A percentile compares a stretch with the other conserved stretches of the same genome.
Evolutionary conservation across 805 yeast genomes (phyloP).

Genomic region (Metschnikowia lachancei): DNA sequence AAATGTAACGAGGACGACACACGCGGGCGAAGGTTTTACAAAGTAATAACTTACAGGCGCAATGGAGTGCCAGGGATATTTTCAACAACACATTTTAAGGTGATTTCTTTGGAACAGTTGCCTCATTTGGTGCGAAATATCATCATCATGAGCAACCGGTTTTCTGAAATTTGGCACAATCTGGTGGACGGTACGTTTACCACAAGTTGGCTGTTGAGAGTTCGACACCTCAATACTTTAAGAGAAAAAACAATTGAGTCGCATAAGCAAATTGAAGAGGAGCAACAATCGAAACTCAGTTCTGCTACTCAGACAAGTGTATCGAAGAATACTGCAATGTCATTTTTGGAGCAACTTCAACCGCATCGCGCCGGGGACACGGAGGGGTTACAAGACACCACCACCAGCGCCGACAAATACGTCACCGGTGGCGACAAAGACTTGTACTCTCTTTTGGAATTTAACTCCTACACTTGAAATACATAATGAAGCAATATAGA

Average conservation of each 20-base stretch:
- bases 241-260: conserved; percentile 27
- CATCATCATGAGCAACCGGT: conserved; percentile 62
- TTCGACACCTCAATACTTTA: conserved; percentile 48
- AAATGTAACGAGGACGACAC: conserved; percentile 2
- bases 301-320: not conserved
- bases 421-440: conserved; percentile 12
- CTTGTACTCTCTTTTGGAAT: conserved; percentile 28
- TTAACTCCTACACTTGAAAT: conserved; percentile 30
- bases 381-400: conserved; percentile 1
- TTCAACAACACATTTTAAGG: conserved; percentile 72
- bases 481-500: not conserved
- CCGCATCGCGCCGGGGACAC: conserved; percentile 5
- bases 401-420: conserved; percentile 1
- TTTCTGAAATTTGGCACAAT: conserved; percentile 74
- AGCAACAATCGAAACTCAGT: conserved; percentile 13
- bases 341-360: conserved; percentile 34
- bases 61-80: conserved; percentile 74
- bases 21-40: conserved; percentile 38
- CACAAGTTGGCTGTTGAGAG: conserved; percentile 67
- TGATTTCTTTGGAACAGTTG: conserved; percentile 58
- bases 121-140: conserved; percentile 65
- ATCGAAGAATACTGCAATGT: conserved; percentile 26
- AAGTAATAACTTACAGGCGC: conserved; percentile 62
- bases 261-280: conserved; percentile 30
- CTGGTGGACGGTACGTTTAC: conserved; percentile 46